A percentile compares a stretch with the other conserved stretches of the same genome.
Evolutionary conservation across 768 basidiomycete species (phyloP).

Genomic region (Pleurotus salmoneostramineus): DNA sequence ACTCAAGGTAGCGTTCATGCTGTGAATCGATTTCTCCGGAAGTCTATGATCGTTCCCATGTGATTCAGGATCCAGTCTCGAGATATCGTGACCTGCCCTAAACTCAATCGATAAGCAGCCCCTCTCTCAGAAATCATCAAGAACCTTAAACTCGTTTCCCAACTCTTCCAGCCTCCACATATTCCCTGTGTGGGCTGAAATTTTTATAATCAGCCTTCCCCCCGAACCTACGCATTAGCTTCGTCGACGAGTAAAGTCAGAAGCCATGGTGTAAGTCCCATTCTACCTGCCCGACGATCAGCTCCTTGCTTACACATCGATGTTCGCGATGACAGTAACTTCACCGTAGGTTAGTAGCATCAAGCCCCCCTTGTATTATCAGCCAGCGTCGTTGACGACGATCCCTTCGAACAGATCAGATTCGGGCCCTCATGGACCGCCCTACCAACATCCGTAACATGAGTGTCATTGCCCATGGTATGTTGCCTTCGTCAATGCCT

Average conservation of each 20-base stretch:
- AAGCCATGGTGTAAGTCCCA: conserved; percentile 77
- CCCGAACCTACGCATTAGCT: conserved; percentile 8
- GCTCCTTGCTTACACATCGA: conserved; percentile 23
- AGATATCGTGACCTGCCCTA: conserved; percentile 11
- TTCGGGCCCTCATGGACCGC: conserved; percentile 83
- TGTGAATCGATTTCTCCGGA: too few species aligned
- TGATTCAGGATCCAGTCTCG: background rate
- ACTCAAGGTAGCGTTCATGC: too few species aligned
- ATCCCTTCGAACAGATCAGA: conserved; percentile 57
- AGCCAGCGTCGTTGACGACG: background rate
- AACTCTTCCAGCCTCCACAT: background rate
- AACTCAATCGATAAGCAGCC: conserved; percentile 12
- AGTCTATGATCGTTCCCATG: background rate
- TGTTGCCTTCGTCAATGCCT: conserved; percentile 20
- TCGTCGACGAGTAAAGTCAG: conserved; percentile 39
- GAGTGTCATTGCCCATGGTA: conserved; percentile 91
- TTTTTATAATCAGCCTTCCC: background rate
- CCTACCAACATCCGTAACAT: conserved; percentile 94
- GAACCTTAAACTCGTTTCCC: conserved; percentile 6
- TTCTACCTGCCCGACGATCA: conserved; percentile 5
- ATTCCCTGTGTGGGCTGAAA: conserved; percentile 5
- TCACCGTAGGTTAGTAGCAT: conserved; percentile 73
- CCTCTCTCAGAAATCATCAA: conserved; percentile 1
- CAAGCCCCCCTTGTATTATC: background rate
- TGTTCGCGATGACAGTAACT: conserved; percentile 58